Evolutionary conservation across 2,329 filamentous ascomycete species (phyloP).

Genomic region (Calonectria ilicicola): DNA sequence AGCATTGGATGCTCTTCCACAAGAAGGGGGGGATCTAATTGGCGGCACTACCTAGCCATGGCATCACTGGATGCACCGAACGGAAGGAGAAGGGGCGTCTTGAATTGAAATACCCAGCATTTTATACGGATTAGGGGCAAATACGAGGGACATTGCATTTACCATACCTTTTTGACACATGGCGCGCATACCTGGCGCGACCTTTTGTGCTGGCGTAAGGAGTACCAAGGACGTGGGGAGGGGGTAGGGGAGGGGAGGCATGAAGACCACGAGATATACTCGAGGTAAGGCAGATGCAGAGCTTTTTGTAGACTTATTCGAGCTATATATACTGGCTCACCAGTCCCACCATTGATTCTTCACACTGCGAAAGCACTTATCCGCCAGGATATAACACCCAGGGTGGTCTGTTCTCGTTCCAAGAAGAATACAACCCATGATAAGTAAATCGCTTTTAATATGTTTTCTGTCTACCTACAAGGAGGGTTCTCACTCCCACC

Average conservation of each 20-base stretch:
- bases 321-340: neutral
- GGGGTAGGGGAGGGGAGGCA: neutral
- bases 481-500: slow-evolving; percentile 27
- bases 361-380: neutral
- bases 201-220: slow-evolving; percentile 33
- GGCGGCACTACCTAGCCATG: neutral
- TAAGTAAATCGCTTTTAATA: neutral
- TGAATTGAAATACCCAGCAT: slow-evolving; percentile 42
- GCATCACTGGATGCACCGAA: slow-evolving; percentile 12
- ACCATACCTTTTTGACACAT: slow-evolving; percentile 16
- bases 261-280: neutral
- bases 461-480: slow-evolving; percentile 13
- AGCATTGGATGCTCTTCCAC: neutral
- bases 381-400: neutral
- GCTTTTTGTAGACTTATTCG: slow-evolving; percentile 9
- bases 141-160: slow-evolving; percentile 24
- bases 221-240: slow-evolving; percentile 26
- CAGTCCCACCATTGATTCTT: slow-evolving; percentile 9
- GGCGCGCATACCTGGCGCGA: slow-evolving; percentile 15
- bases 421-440: neutral
- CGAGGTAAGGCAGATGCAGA: neutral
- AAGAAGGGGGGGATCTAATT: slow-evolving; percentile 10
- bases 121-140: slow-evolving; percentile 41
- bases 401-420: neutral
- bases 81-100: slow-evolving; percentile 25